These are phyloP conservation scores for Ophiostoma ulmi DNA, from an alignment of 2,329 filamentous ascomycete species.

Conservation along the genomic window DNA sequence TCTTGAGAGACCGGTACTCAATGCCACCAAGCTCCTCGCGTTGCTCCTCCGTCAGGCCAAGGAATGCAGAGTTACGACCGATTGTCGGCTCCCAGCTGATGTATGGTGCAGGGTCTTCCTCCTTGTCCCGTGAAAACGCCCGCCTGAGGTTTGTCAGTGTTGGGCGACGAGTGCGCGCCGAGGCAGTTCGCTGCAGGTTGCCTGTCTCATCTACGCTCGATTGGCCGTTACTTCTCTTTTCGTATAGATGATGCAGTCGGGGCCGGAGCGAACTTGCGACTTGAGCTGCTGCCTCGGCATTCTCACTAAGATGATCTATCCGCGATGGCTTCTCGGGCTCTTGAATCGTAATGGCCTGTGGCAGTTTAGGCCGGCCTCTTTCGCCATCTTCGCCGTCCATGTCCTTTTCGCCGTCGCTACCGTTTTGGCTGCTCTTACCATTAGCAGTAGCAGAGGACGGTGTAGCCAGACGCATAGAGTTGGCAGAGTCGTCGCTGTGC, in stretches of 20 bases:
- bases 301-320: slow-evolving; percentile 41
- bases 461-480: slow-evolving; percentile 29
- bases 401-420: not conserved
- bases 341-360: slow-evolving; percentile 61
- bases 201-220: slow-evolving; percentile 25
- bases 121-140: slow-evolving; percentile 50
- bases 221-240: not conserved
- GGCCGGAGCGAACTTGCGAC: slow-evolving; percentile 41
- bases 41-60: slow-evolving; percentile 82
- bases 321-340: slow-evolving; percentile 50
- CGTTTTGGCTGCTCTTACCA: not conserved
- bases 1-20: slow-evolving; percentile 88
- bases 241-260: slow-evolving; percentile 40
- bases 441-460: slow-evolving; percentile 20
- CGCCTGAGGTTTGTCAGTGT: slow-evolving; percentile 57
- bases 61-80: slow-evolving; percentile 86
- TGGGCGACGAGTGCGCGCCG: slow-evolving; percentile 37
- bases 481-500: slow-evolving; percentile 32
- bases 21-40: slow-evolving; percentile 93
- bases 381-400: slow-evolving; percentile 14
- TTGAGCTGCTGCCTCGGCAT: slow-evolving; percentile 40
- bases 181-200: slow-evolving; percentile 22
- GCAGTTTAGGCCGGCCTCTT: slow-evolving; percentile 25
- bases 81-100: slow-evolving; percentile 91
- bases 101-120: slow-evolving; percentile 67